Base-by-base conservation (phyloP, 2,329 filamentous ascomycete genomes). In the Aspergillus proliferans region DNA sequence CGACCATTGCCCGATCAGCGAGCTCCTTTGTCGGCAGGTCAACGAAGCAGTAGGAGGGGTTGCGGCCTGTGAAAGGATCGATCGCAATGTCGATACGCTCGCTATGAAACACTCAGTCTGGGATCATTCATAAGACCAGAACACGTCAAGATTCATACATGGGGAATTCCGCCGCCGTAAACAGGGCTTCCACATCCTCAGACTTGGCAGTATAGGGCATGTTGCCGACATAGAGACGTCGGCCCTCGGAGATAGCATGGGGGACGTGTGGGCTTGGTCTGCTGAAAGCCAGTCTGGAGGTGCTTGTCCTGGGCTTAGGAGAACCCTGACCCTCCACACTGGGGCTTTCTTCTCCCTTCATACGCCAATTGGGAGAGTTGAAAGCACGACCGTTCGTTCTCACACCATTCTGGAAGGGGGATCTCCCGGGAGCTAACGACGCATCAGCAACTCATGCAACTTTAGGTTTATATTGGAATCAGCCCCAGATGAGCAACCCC, bases 1-100 rank as follows among this genome's bases (percentile, higher is more conserved):
- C 71, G n/a, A 66, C 60, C 63, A 87, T 80, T 1, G 81, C 82
- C 1, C 65, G 65, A 4, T 79, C 73, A 3, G 84, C 84, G 26
- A 80, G 72, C 24, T 80, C 79, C 42, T 75, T 74, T 43, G 73
- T 76, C 42, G 67, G 66, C 49, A 88, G 80, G 59, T 88, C 85
- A 42, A 88, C 80, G 58, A 89, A 88, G 70, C 85, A 88, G 69
- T 87, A 88, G 34, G 83, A 85, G 0, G 84, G 84, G 63, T 88
- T 88, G 41, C 84, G 76, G 38, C 78, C 80, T 26, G 79, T 85
- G 64, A 85, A 81, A 1, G 83, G 79, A 58, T 88, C 84, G 47
- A 85, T 76, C 1, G 83, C 83, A 58, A 88, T 84, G 63, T 85
- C 82, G 54, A 88, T 79, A 43, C 80, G 78, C 55, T 78, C 74